Percentiles rank a stretch among this genome's conserved stretches.
These are phyloP conservation scores for Chenopodium album DNA, from an alignment of 148 eudicot genomes.

Conservation along the genomic window DNA sequence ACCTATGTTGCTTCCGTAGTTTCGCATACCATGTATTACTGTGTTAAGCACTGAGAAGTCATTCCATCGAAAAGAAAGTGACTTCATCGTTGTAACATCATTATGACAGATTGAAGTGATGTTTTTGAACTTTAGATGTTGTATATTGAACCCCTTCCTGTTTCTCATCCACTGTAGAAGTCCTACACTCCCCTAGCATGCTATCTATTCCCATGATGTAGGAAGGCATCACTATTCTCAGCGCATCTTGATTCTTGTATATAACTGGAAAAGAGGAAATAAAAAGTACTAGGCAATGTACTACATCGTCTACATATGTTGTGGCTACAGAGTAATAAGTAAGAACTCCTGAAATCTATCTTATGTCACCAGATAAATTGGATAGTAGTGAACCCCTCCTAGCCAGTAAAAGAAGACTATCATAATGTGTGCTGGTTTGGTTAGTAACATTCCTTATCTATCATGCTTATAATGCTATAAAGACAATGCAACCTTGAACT, in stretches of 20 bases:
- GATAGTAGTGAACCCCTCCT: background rate
- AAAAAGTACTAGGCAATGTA: background rate
- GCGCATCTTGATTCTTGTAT: background rate
- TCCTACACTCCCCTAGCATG: background rate
- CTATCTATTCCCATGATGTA: background rate
- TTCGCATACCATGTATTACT: background rate
- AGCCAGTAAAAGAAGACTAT: background rate
- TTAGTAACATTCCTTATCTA: background rate
- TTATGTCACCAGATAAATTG: background rate
- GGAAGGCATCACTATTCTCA: background rate
- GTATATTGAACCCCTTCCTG: background rate
- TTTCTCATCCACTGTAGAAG: background rate
- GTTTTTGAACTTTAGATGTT: background rate
- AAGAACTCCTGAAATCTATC: background rate
- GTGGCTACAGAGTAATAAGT: background rate
- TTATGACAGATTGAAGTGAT: background rate
- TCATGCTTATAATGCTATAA: background rate
- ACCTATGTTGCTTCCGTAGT: background rate
- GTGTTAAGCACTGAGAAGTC: background rate
- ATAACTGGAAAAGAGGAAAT: no score
- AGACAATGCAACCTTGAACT: background rate
- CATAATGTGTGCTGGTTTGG: background rate
- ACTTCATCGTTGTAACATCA: background rate
- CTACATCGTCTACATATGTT: background rate
- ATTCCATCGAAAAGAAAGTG: background rate